Evolutionary conservation across 495 filamentous ascomycete genomes (phyloP), one percentile per base, ranked within the genome.

Genomic region (Aspergillus hancockii): DNA sequence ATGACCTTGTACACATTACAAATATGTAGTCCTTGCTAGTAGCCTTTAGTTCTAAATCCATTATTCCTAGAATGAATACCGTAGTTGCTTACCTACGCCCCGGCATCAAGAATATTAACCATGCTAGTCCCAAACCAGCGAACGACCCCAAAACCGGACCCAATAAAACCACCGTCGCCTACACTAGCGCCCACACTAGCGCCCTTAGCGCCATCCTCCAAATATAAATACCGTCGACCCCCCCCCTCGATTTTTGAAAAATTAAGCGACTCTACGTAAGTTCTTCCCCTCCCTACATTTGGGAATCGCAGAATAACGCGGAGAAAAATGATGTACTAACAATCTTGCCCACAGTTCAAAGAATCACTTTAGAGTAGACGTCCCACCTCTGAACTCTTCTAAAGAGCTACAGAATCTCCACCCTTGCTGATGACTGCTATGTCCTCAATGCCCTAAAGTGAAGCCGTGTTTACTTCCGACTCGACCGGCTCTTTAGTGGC

Each of bases 291-390:
- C 79, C 79, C 71, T 67, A 71, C 65, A n/a, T 55, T 66, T 65
- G 54, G 51, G 60, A 50, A 55, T 30, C 55, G n/a, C 53, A 36
- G 28, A 59, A 43, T 19, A 47, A 19, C 0, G 16, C 55, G 21
- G 41, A 31, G 30, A 56, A 21, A 25, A 49, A 56, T 56, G 41
- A 28, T 28, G 65, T n/a, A 49, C 73, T 73, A 68, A 78, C 67
- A 66, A 66, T 41, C 55, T 59, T 34, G n/a, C 30, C 69, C 50
- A 71, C 79, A 84, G 81, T 84, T 86, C 83, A 86, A 86, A 90
- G 87, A 89, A 91, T 91, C 88, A 90, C 88, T 90, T 91, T 90
- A 90, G 88, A 91, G 88, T 90, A 86, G 79, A 89, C 82, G 86
- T 89, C 85, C 82, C 75, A 67, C 80, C 82, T 85, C 84, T 90